Evolutionary conservation across 768 basidiomycete species (phyloP), one percentile per base, ranked within the genome.

Genomic region (Suillus weaverae): DNA sequence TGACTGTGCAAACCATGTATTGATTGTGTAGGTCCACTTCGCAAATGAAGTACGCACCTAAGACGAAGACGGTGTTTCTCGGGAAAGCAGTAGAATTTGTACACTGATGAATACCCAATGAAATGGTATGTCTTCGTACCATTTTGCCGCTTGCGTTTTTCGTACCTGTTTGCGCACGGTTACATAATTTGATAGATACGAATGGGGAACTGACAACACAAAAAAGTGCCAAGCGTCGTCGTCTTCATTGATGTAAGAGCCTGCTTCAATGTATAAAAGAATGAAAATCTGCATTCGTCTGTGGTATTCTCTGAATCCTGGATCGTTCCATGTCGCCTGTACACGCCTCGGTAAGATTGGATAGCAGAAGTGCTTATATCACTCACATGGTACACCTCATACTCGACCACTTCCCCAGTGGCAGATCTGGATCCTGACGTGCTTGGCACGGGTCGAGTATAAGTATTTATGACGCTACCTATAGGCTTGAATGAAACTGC

Each of bases 171-270:
- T 13, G 11, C 36, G 60, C 6, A 56, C 22, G 22, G 60, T 69
- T 53, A 60, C 65, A 36, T 10, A 60, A 48, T 1, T 1, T 18
- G 18, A 53, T 60, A 4, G 26, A 56, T 60, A 36, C n/a, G 39
- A 50, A 30, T 3, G 30, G 32, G 20, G 32, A 14, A 84, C 94
- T 64, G 70, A 97, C 91, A 97, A 77, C 1, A 94, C 81, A 48
- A 88, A 85, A 75, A 99, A 98, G 74, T 98, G 94, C 97, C 97
- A 99, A 2, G 84, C 82, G 26, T 95, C 91, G 73, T 99, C 97
- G 6, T 93, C 92, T 68, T 98, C 97, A 70, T 90, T 86, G 68
- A 99, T 93, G 76, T 95, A 99, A 14, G 92, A 94, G 3, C 96
- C 97, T 13, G 86, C 97, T 73, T 99, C 97, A 70, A 99, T 95